A percentile compares a stretch with the other conserved stretches of the same genome.
Evolutionary conservation across 2,329 filamentous ascomycete species (phyloP).

Genomic region (Trichophaea hybrida): DNA sequence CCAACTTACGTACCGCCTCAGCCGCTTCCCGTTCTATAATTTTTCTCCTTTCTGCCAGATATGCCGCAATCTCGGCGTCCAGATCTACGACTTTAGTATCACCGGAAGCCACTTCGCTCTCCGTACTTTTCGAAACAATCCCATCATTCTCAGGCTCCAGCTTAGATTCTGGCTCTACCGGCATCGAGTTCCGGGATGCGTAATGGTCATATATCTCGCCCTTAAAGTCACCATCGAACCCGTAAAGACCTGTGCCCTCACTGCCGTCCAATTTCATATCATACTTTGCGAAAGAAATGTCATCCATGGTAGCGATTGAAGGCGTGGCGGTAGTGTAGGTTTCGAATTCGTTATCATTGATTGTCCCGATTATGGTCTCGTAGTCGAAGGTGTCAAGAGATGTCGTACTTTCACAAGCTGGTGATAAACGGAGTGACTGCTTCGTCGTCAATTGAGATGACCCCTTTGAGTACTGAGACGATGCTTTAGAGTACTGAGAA

Average conservation of each 20-base stretch:
- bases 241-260: not conserved
- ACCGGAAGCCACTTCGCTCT: not conserved
- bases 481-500: not conserved
- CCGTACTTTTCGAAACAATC: not conserved
- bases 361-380: too few species aligned
- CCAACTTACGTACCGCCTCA: too few species aligned
- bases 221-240: not conserved
- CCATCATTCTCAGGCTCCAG: not conserved
- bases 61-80: not conserved
- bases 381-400: too few species aligned
- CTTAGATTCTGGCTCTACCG: not conserved
- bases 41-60: not conserved
- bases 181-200: not conserved
- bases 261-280: not conserved
- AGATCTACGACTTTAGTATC: not conserved
- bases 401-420: not conserved
- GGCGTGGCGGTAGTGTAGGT: not conserved
- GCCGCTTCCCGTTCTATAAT: not conserved
- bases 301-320: not conserved
- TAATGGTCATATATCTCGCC: not conserved
- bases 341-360: too few species aligned
- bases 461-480: not conserved
- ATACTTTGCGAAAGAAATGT: not conserved
- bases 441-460: not conserved
- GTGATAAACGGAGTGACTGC: not conserved